These are phyloP conservation scores for Wickerhamomyces rabaulensis DNA, from an alignment of 805 yeast species.

Conservation along the genomic window DNA sequence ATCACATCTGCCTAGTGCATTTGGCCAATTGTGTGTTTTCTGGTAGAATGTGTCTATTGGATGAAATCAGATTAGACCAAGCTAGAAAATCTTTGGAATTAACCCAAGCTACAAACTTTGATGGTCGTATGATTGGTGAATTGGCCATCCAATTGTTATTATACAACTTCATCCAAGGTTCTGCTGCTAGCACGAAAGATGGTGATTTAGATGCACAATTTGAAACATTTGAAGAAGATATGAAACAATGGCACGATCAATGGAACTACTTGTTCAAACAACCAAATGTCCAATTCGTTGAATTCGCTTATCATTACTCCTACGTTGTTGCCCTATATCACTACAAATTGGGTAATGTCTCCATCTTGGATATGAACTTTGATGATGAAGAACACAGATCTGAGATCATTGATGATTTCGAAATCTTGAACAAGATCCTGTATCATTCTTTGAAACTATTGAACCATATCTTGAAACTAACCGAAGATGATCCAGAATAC, in stretches of 20 bases:
- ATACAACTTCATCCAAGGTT: slow-evolving; percentile 51
- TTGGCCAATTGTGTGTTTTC: slow-evolving; percentile 58
- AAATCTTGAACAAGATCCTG: slow-evolving; percentile 19
- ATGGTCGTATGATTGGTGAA: slow-evolving; percentile 79
- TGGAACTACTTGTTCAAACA: slow-evolving; percentile 69
- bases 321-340: slow-evolving; percentile 44
- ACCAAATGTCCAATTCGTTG: slow-evolving; percentile 70
- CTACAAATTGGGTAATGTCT: slow-evolving; percentile 23
- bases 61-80: slow-evolving; percentile 51
- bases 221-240: slow-evolving; percentile 39
- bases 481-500: slow-evolving; percentile 37
- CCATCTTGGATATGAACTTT: slow-evolving; percentile 3
- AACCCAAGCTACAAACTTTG: slow-evolving; percentile 66
- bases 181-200: slow-evolving; percentile 8
- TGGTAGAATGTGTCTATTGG: slow-evolving; percentile 61
- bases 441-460: slow-evolving; percentile 22
- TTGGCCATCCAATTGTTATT: slow-evolving; percentile 54
- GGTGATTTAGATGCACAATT: slow-evolving; percentile 14
- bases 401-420: slow-evolving; percentile 15
- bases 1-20: slow-evolving; percentile 65
- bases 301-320: slow-evolving; percentile 62
- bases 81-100: slow-evolving; percentile 54
- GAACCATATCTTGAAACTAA: slow-evolving; percentile 22
- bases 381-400: slow-evolving; percentile 10
- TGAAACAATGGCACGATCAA: slow-evolving; percentile 57